These are phyloP conservation scores for Westerdykella sp. DNA, from an alignment of 2,329 filamentous ascomycete species.

Conservation along the genomic window DNA sequence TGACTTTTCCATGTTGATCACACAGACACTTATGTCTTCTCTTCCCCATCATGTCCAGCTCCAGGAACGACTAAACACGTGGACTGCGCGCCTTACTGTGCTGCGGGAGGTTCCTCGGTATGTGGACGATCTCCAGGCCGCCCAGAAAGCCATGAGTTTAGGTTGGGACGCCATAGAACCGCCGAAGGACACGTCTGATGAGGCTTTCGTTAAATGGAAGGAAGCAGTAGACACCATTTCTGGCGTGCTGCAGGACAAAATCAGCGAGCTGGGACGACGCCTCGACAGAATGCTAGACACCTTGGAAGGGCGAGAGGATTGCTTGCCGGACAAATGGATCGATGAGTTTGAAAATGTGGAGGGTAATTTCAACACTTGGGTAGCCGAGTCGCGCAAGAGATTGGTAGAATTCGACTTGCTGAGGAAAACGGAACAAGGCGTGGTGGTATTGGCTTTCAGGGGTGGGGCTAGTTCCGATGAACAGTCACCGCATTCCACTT, in stretches of 20 bases:
- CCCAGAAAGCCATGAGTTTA: slow-evolving; percentile 57
- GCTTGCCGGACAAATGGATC: slow-evolving; percentile 79
- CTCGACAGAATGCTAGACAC: slow-evolving; percentile 83
- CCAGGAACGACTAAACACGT: slow-evolving; percentile 65
- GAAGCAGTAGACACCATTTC: slow-evolving; percentile 50
- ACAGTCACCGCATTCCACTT: not conserved
- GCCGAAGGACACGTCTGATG: slow-evolving; percentile 27
- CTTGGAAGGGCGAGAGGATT: slow-evolving; percentile 77
- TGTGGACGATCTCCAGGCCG: slow-evolving; percentile 57
- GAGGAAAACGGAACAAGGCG: slow-evolving; percentile 15
- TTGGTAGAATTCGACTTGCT: slow-evolving; percentile 59
- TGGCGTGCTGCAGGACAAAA: slow-evolving; percentile 58
- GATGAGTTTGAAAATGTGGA: slow-evolving; percentile 79
- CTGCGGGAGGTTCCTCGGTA: slow-evolving; percentile 67
- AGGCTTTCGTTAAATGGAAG: slow-evolving; percentile 29
- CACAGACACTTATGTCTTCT: slow-evolving; percentile 83
- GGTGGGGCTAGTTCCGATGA: not conserved
- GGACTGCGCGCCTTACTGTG: slow-evolving; percentile 71
- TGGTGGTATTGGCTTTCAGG: too few species aligned
- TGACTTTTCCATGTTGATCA: slow-evolving; percentile 84
- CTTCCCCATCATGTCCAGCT: slow-evolving; percentile 74
- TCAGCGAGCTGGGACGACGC: slow-evolving; percentile 62
- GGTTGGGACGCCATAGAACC: slow-evolving; percentile 59
- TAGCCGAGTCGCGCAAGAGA: slow-evolving; percentile 66
- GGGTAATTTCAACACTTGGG: slow-evolving; percentile 72